phyloP scores from a whole-genome alignment of 179 eudicot genomes.

The Heliamphora pulchella region DNA sequence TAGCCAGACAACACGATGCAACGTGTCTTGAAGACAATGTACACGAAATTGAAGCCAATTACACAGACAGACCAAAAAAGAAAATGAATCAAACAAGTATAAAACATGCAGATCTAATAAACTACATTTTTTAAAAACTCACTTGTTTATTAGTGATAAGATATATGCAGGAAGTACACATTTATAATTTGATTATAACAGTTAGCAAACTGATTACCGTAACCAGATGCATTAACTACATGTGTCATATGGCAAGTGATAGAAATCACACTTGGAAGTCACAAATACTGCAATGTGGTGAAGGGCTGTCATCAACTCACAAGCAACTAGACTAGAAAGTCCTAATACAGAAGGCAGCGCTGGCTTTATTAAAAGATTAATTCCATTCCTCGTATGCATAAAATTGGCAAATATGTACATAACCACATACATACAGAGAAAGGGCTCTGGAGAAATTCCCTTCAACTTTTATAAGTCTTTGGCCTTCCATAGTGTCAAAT shows the following conservation, averaged over 20 bases:
- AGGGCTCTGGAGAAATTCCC: neutral
- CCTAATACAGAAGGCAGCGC: neutral
- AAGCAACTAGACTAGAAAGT: neutral
- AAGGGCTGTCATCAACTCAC: conserved; percentile 3
- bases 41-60: no score
- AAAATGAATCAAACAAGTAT: no score
- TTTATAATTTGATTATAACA: no score
- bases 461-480: neutral
- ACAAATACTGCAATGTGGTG: neutral
- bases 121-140: no score
- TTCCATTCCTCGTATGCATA: neutral
- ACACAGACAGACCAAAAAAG: no score
- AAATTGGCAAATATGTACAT: neutral
- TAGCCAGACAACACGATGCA: no score
- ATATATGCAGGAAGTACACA: no score
- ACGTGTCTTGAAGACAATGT: no score
- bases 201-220: no score
- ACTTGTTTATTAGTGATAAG: no score
- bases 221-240: no score
- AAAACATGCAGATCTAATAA: no score
- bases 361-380: neutral
- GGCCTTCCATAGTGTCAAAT: neutral
- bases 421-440: neutral
- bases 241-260: neutral
- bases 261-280: neutral